phyloP scores from a whole-genome alignment of 2,329 filamentous ascomycete genomes.

The Nothophoma quercina region DNA sequence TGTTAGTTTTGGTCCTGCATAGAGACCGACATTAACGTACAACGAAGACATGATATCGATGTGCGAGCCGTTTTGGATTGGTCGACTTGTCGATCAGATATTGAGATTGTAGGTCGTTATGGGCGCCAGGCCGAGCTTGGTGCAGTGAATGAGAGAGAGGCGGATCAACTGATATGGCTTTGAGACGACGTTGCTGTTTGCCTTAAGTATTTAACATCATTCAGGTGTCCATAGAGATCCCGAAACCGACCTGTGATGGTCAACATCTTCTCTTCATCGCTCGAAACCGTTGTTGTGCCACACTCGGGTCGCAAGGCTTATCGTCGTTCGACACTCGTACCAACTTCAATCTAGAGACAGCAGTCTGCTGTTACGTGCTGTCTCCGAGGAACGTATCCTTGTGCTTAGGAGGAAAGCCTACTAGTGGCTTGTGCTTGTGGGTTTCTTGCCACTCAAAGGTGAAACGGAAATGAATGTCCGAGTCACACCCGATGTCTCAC shows the following conservation, averaged over 20 bases:
- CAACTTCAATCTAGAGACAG: conserved; percentile 9
- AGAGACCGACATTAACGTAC: conserved; percentile 22
- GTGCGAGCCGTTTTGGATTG: no score
- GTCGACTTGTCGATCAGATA: neutral
- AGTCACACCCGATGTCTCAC: conserved; percentile 18
- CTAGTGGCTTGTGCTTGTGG: conserved; percentile 14
- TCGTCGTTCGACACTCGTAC: conserved; percentile 36
- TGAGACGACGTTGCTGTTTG: conserved; percentile 17
- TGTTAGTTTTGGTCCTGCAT: conserved; percentile 8
- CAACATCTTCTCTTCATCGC: neutral
- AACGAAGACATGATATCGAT: conserved; percentile 37
- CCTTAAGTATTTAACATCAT: conserved; percentile 34
- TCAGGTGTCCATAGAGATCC: neutral
- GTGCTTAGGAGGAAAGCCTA: neutral
- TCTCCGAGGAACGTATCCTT: neutral
- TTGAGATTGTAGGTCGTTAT: conserved; percentile 18
- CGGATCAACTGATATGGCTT: conserved; percentile 37
- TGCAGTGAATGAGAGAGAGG: conserved; percentile 23
- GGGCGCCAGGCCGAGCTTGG: conserved; percentile 5
- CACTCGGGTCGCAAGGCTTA: conserved; percentile 23
- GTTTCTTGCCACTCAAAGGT: conserved; percentile 17
- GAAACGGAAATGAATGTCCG: conserved; percentile 25
- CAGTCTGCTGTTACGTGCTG: neutral
- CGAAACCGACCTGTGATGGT: neutral
- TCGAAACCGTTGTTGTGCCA: conserved; percentile 38